Percentiles rank a stretch among this genome's conserved stretches.
Conservation (phyloP, 352 stramenopile species). For the Phytophthora idaei region DNA sequence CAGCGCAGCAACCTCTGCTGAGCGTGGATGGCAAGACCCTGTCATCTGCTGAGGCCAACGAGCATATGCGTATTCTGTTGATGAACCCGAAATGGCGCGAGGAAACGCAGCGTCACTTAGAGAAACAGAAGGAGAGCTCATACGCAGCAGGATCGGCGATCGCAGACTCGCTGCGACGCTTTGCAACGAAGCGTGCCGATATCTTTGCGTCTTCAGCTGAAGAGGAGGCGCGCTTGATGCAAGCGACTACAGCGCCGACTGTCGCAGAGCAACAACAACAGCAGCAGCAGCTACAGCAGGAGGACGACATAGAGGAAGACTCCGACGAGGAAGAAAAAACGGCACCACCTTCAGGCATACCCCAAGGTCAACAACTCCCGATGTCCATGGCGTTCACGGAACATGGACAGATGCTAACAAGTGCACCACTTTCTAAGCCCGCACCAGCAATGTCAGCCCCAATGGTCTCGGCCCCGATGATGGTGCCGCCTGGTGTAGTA, state of each 20-base stretch:
- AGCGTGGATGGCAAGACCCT: constrained; percentile 92
- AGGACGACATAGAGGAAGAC: constrained; percentile 55
- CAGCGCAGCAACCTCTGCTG: constrained; percentile 52
- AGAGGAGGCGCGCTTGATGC: constrained; percentile 74
- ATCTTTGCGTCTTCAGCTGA: constrained; percentile 93
- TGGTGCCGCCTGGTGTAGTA: constrained; percentile 31
- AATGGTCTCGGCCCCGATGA: constrained; percentile 28
- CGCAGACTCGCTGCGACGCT: constrained; percentile 93
- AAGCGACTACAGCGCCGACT: constrained; percentile 46
- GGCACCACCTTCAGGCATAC: constrained; percentile 2
- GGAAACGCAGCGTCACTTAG: constrained; percentile 94
- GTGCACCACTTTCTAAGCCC: constrained; percentile 12
- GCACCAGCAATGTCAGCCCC: constrained; percentile 18
- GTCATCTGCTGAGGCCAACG: constrained; percentile 88
- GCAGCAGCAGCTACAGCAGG: constrained; percentile 25
- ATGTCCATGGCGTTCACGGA: constrained; percentile 12
- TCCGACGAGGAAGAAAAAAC: constrained; percentile 47
- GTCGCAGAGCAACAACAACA: constrained; percentile 19
- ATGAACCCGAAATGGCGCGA: constrained; percentile 99
- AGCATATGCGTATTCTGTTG: constrained; percentile 99
- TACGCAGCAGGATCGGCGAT: constrained; percentile 95
- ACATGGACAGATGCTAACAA: constrained; percentile 17
- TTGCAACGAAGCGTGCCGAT: constrained; percentile 92
- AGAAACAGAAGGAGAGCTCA: constrained; percentile 97
- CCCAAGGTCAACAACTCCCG: constrained; percentile 16